These are phyloP conservation scores for Eleusine coracana DNA, from an alignment of 176 grass and related monocot genomes.

Conservation along the genomic window DNA sequence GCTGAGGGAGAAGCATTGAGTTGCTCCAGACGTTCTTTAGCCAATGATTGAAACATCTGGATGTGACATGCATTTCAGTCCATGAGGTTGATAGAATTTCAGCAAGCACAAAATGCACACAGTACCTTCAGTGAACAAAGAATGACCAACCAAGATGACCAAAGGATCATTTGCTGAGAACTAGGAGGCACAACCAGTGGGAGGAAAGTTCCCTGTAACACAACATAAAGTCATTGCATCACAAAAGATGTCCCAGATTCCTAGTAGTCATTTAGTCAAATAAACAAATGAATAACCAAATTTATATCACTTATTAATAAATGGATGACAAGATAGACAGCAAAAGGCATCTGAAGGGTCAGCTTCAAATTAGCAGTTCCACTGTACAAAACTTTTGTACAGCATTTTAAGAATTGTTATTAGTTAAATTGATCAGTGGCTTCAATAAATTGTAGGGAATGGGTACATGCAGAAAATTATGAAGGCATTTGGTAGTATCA, in stretches of 20 bases:
- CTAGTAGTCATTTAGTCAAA: slow-evolving; percentile 23
- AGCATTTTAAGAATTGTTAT: background rate
- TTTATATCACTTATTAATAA: background rate
- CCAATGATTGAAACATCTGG: slow-evolving; percentile 92
- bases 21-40: slow-evolving; percentile 87
- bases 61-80: slow-evolving; percentile 56
- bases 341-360: background rate
- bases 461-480: background rate
- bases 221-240: background rate
- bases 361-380: background rate
- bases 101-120: slow-evolving; percentile 38
- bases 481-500: background rate
- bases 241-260: background rate
- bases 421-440: background rate
- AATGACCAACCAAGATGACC: slow-evolving; percentile 82
- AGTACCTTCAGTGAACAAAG: slow-evolving; percentile 97
- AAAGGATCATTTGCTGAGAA: slow-evolving; percentile 76
- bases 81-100: slow-evolving; percentile 35
- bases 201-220: slow-evolving; percentile 88
- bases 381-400: background rate
- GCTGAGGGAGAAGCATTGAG: slow-evolving; percentile 84
- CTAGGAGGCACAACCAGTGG: slow-evolving; percentile 85
- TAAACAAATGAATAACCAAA: slow-evolving; percentile 14
- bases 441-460: background rate
- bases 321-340: slow-evolving; percentile 9